phyloP scores from a whole-genome alignment of 345 rosid genomes.

The Citrus cavaleriei region DNA sequence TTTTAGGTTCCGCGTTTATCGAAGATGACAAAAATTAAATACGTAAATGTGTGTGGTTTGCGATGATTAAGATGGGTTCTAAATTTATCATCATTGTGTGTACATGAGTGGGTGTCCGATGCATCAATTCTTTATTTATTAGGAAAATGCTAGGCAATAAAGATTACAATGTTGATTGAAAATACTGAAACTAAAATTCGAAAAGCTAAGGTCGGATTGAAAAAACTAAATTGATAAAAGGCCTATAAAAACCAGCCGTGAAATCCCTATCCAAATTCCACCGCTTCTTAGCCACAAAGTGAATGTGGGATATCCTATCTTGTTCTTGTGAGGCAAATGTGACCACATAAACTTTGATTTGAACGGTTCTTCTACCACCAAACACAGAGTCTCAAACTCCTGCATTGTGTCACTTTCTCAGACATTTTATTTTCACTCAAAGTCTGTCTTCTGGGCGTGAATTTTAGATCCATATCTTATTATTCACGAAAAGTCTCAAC shows the following conservation, averaged over 20 bases:
- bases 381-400: neutral
- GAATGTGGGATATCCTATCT: neutral
- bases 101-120: too few species aligned
- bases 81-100: too few species aligned
- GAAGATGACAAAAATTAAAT: too few species aligned
- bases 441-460: neutral
- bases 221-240: neutral
- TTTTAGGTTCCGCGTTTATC: too few species aligned
- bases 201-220: neutral
- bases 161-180: neutral
- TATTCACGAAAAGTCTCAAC: too few species aligned
- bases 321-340: slow-evolving; percentile 1
- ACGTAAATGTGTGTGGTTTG: too few species aligned
- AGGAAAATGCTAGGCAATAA: neutral
- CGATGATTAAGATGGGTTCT: too few species aligned
- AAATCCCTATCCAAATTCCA: neutral
- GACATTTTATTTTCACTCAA: neutral
- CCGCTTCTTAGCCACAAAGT: neutral
- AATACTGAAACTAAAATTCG: neutral
- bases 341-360: slow-evolving; percentile 10
- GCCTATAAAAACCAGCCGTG: neutral
- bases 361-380: neutral
- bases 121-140: neutral
- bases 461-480: neutral
- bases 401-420: neutral